Conservation (phyloP, 1,284 basidiomycete species). For the Apiotrichum gamsii region DNA sequence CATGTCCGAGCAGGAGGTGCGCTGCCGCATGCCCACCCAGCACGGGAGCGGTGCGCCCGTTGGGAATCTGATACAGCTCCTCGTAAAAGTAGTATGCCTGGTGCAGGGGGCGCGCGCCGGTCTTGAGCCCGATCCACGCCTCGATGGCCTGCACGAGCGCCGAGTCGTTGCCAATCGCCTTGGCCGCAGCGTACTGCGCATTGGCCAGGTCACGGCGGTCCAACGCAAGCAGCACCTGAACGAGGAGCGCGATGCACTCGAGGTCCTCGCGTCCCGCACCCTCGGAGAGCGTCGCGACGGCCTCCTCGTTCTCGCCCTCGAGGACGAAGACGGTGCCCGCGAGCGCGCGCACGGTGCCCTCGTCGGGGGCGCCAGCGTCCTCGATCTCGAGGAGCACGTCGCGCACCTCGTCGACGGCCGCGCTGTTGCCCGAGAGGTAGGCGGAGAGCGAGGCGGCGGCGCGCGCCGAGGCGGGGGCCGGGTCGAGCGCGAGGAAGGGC, state of each 20-base stretch:
- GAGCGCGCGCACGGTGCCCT: slow-evolving; percentile 62
- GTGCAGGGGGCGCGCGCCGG: slow-evolving; percentile 48
- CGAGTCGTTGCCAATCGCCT: slow-evolving; percentile 81
- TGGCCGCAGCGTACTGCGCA: slow-evolving; percentile 70
- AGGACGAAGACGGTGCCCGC: slow-evolving; percentile 77
- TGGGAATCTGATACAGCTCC: slow-evolving; percentile 81
- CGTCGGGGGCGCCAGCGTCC: slow-evolving; percentile 60
- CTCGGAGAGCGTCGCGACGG: slow-evolving; percentile 72
- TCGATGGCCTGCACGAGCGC: slow-evolving; percentile 83
- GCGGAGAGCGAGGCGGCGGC: slow-evolving; percentile 66
- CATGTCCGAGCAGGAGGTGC: slow-evolving; percentile 71
- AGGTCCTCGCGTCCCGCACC: slow-evolving; percentile 66
- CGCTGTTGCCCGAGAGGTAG: slow-evolving; percentile 50
- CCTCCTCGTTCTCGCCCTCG: slow-evolving; percentile 82
- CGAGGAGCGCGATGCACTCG: slow-evolving; percentile 72
- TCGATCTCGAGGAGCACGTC: slow-evolving; percentile 81
- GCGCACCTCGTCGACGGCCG: slow-evolving; percentile 68
- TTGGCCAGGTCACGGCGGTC: slow-evolving; percentile 78
- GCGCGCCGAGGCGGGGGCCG: slow-evolving; percentile 62
- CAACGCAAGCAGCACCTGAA: slow-evolving; percentile 79
- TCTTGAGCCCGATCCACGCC: slow-evolving; percentile 74
- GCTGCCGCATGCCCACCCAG: slow-evolving; percentile 77
- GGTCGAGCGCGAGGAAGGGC: slow-evolving; percentile 43
- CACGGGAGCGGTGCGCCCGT: slow-evolving; percentile 61
- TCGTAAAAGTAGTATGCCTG: slow-evolving; percentile 81